Base-by-base conservation (phyloP, 441 rosid genomes). In the Cnidoscolus chayamansa region DNA sequence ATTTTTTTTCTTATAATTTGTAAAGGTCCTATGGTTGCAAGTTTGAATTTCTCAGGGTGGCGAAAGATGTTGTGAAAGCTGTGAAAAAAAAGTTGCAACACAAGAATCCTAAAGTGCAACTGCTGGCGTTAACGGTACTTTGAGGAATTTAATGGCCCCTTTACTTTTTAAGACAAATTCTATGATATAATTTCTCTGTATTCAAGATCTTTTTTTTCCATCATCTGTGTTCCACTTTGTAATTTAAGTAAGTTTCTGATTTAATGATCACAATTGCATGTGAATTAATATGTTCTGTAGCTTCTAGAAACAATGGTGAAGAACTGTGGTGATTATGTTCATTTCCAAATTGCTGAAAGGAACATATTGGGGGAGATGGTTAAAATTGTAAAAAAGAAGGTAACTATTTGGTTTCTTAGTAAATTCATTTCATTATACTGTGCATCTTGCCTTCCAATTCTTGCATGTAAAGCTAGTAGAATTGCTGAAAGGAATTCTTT, bases 291-390 rank as follows among this genome's bases (percentile, higher is more conserved):
- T 73, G 30, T 15, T 71, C 62, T 79, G 79, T 70, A 94, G 97
- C 90, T 96, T 76, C 81, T 96, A 86, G 98, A 96, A 81, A 88
- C 98, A 0, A 83, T 92, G 92, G 94, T 96, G 68, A 93, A 93
- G 87, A 96, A 96, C 78, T 96, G 99, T 65, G 96, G 98, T 74
- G 99, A 94, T 67, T 85, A 73, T 76, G 87, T 92, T 65, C 99
- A 94, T 79, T 88, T 83, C 79, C 96, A 92, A 83, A 90, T 92
- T 82, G 92, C 86, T 0, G 97, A 96, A 79, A 93, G 89, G 79
- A 92, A 89, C 75, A 76, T 93, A 56, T 75, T 92, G 63, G 96
- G 93, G 11, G 97, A 96, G 75, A 88, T 96, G 98, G 91, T 92
- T 65, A 92, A 87, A 81, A 88, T 89, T 79, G 97, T 89, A 37